These are phyloP conservation scores for Ceratocystis ficicola DNA, from an alignment of 2,329 filamentous ascomycete genomes.

Conservation along the genomic window DNA sequence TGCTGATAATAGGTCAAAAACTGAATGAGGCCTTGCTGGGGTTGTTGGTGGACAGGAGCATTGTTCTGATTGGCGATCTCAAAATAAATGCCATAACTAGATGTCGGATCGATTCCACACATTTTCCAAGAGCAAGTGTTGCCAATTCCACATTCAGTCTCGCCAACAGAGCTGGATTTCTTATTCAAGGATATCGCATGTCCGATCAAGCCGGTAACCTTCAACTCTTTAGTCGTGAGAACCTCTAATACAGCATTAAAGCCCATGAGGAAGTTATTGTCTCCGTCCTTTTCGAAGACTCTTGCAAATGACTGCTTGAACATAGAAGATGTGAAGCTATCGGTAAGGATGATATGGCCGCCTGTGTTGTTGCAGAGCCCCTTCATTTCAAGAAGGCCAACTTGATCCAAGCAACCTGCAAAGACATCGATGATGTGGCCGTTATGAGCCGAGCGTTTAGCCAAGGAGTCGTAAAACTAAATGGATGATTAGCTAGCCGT, in stretches of 20 bases:
- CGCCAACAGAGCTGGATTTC: constrained; percentile 91
- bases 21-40: constrained; percentile 91
- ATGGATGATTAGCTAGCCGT: too few relatives aligned
- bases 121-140: constrained; percentile 99
- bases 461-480: constrained; percentile 86
- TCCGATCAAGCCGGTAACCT: constrained; percentile 93
- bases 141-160: constrained; percentile 95
- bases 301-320: constrained; percentile 98
- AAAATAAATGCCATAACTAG: constrained; percentile 94
- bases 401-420: constrained; percentile 91
- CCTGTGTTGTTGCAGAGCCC: constrained; percentile 90
- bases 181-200: constrained; percentile 96
- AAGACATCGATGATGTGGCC: constrained; percentile 97
- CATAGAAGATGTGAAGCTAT: constrained; percentile 97
- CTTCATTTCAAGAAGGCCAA: constrained; percentile 96
- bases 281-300: constrained; percentile 90
- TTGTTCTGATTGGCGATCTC: constrained; percentile 93
- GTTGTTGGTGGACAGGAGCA: constrained; percentile 67
- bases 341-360: constrained; percentile 94
- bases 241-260: constrained; percentile 97
- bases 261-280: constrained; percentile 92
- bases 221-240: constrained; percentile 92
- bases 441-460: constrained; percentile 90
- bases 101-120: constrained; percentile 89
- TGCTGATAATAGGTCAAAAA: constrained; percentile 99